Conservation (phyloP, 2,329 filamentous ascomycete species). For the Monosporascus ibericus region DNA sequence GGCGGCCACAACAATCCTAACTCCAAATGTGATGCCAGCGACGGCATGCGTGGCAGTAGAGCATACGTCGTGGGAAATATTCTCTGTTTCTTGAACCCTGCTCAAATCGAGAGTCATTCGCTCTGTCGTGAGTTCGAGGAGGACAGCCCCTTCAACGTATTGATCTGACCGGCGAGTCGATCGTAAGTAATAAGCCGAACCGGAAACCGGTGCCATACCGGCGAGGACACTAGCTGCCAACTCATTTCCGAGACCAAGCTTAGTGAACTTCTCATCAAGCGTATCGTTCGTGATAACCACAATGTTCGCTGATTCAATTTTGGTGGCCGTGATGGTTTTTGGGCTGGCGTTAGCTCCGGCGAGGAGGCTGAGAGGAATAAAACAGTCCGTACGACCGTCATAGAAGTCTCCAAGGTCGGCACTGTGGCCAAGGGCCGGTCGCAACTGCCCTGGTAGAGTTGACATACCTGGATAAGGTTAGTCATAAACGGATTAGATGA, state of each 20-base stretch:
- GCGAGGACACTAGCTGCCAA: constrained; percentile 3
- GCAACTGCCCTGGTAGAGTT: background rate
- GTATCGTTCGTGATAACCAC: background rate
- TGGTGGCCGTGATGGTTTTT: background rate
- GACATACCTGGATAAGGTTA: background rate
- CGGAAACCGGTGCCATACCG: constrained; percentile 1
- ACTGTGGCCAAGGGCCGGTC: constrained; percentile 4
- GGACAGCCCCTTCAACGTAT: constrained; percentile 2
- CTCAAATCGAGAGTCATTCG: background rate
- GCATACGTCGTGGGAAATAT: background rate
- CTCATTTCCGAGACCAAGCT: background rate
- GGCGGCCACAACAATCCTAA: background rate
- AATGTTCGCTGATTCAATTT: background rate
- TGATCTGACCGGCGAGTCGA: background rate
- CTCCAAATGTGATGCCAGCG: constrained; percentile 1
- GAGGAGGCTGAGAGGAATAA: background rate
- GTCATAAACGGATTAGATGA: background rate
- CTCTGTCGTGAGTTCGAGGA: background rate
- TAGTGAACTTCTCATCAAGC: constrained; percentile 1
- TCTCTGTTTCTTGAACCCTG: background rate
- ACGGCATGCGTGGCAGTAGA: constrained; percentile 3
- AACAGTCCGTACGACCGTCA: constrained; percentile 1
- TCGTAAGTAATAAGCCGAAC: constrained; percentile 2
- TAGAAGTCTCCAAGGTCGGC: constrained; percentile 4
- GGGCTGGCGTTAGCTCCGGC: background rate